Conservation (phyloP, 768 basidiomycete genomes). For the Kwoniella shandongensis region DNA sequence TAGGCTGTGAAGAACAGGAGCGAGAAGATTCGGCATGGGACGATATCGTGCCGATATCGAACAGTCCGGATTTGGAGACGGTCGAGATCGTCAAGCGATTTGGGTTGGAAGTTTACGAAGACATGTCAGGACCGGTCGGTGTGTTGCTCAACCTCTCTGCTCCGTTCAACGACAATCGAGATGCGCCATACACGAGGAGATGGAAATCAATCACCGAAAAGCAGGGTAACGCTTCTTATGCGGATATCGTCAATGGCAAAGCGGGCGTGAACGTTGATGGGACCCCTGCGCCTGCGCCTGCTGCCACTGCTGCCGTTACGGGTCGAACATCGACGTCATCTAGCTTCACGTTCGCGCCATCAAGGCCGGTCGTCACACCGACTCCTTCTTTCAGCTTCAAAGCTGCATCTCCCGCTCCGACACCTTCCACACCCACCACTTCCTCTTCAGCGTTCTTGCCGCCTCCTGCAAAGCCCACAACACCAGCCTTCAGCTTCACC, state of each 20-base stretch:
- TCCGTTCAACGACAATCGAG: constrained; percentile 44
- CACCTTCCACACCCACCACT: not conserved
- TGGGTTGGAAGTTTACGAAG: constrained; percentile 33
- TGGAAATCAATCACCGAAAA: constrained; percentile 50
- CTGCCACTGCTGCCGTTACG: constrained; percentile 33
- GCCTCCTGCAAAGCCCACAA: not conserved
- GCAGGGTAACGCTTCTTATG: constrained; percentile 36
- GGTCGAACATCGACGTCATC: not conserved
- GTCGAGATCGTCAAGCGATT: constrained; percentile 34
- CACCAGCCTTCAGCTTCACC: constrained; percentile 2
- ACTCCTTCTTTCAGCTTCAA: constrained; percentile 3
- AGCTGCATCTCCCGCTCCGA: not conserved
- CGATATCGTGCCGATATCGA: constrained; percentile 25
- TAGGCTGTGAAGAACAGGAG: constrained; percentile 54
- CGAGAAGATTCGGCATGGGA: constrained; percentile 47
- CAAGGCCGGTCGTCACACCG: too few relatives aligned
- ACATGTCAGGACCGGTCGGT: constrained; percentile 32
- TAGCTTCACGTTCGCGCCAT: too few relatives aligned
- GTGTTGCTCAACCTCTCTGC: constrained; percentile 40
- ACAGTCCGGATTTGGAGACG: constrained; percentile 33
- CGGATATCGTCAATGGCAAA: constrained; percentile 50
- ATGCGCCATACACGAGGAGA: constrained; percentile 39
- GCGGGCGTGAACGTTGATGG: constrained; percentile 34
- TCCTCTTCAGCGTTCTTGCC: not conserved
- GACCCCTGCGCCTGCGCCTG: constrained; percentile 14